Evolutionary conservation across 2,329 filamentous ascomycete genomes (phyloP).

Genomic region (Mollisiaceae sp.): DNA sequence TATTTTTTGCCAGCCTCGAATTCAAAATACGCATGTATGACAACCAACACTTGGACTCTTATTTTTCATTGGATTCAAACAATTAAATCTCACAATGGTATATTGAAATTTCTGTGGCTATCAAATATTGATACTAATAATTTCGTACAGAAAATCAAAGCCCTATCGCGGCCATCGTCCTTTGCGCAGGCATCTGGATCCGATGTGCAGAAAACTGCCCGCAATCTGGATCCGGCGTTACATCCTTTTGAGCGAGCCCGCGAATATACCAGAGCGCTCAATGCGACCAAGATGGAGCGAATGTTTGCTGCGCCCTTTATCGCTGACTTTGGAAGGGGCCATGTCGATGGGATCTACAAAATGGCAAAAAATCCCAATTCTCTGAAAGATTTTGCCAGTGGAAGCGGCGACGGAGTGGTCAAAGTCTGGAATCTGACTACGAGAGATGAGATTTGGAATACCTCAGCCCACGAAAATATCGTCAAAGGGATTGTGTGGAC

Average conservation of each 20-base stretch:
- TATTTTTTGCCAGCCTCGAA: conserved; percentile 26
- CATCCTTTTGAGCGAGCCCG: conserved; percentile 81
- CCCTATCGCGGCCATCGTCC: conserved; percentile 68
- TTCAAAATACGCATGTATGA: conserved; percentile 21
- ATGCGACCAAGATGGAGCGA: conserved; percentile 90
- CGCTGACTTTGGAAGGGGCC: conserved; percentile 83
- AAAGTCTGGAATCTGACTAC: conserved; percentile 88
- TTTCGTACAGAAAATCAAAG: conserved; percentile 58
- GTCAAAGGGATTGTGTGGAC: conserved; percentile 94
- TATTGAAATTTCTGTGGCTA: conserved; percentile 26
- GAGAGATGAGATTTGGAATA: conserved; percentile 75
- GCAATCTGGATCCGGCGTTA: conserved; percentile 79
- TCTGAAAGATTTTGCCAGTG: conserved; percentile 77
- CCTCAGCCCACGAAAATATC: conserved; percentile 87
- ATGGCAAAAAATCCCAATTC: conserved; percentile 76
- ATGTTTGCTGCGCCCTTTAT: conserved; percentile 90
- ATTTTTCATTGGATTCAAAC: no score
- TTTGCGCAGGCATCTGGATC: conserved; percentile 71
- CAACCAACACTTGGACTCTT: conserved; percentile 7
- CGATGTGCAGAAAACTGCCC: conserved; percentile 66
- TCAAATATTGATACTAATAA: no score
- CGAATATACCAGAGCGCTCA: conserved; percentile 79
- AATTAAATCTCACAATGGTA: conserved; percentile 28
- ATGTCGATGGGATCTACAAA: conserved; percentile 78
- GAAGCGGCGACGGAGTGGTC: conserved; percentile 88